Conservation (phyloP, 495 filamentous ascomycete genomes). For the Margaritispora aquatica region DNA sequence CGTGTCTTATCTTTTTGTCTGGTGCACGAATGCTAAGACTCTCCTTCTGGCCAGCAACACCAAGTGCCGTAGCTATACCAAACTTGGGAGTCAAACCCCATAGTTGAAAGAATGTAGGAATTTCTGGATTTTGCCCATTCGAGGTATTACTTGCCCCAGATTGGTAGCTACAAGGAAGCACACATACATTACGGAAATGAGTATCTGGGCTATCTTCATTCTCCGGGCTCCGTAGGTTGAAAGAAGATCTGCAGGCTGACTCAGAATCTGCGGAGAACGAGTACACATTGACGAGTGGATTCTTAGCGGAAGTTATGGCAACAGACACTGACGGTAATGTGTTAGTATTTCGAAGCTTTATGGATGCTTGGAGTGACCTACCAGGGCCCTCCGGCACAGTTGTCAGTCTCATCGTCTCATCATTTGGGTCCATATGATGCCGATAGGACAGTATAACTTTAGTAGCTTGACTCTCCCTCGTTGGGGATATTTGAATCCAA, state of each 20-base stretch:
- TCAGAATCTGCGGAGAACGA: constrained; percentile 1
- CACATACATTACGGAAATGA: not conserved
- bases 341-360: constrained; percentile 9
- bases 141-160: not conserved
- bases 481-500: constrained; percentile 25
- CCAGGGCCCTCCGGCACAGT: constrained; percentile 7
- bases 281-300: constrained; percentile 18
- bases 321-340: constrained; percentile 15
- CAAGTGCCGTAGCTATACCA: constrained; percentile 16
- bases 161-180: constrained; percentile 8
- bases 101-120: constrained; percentile 23
- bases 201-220: not conserved
- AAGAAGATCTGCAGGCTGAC: constrained; percentile 5
- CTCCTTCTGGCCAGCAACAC: not conserved
- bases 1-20: not conserved
- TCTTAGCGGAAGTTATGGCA: constrained; percentile 11
- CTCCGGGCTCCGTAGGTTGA: not conserved
- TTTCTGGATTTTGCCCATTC: constrained; percentile 11
- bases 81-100: constrained; percentile 20
- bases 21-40: constrained; percentile 2
- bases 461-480: constrained; percentile 5
- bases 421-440: constrained; percentile 38
- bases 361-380: not conserved
- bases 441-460: constrained; percentile 29
- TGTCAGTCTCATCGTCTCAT: constrained; percentile 29